phyloP scores from a whole-genome alignment of 129 eudicot species.

The Erigeron canadensis region DNA sequence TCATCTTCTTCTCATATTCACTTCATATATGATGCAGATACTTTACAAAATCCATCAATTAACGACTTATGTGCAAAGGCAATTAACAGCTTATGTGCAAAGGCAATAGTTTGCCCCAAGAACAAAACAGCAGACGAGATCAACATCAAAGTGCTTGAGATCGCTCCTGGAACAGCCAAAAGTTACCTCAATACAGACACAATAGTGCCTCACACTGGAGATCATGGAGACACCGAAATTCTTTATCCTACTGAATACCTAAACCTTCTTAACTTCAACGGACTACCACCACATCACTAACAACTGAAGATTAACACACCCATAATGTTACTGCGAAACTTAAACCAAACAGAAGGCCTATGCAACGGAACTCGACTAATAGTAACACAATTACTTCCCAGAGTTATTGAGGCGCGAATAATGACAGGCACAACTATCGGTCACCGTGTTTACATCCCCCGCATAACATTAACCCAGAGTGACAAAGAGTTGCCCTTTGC shows the following conservation, averaged over 20 bases:
- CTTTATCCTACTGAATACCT: background rate
- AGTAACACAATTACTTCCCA: too few relatives aligned
- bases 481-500: constrained; percentile 4
- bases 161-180: background rate
- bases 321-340: background rate
- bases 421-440: too few relatives aligned
- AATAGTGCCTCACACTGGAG: background rate
- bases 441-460: too few relatives aligned
- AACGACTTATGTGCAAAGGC: too few relatives aligned
- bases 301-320: background rate
- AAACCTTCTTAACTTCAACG: background rate
- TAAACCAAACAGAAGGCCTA: too few relatives aligned
- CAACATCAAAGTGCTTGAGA: background rate
- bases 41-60: background rate
- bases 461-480: background rate
- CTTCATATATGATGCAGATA: background rate
- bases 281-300: background rate
- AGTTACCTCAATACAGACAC: background rate
- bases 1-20: too few relatives aligned
- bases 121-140: background rate
- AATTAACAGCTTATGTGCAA: background rate
- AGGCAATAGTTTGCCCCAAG: constrained; percentile 1
- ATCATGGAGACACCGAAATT: background rate
- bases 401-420: too few relatives aligned
- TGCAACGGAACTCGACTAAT: too few relatives aligned